These are phyloP conservation scores for Hanseniaspora lindneri DNA, from an alignment of 805 yeast species.

Conservation along the genomic window DNA sequence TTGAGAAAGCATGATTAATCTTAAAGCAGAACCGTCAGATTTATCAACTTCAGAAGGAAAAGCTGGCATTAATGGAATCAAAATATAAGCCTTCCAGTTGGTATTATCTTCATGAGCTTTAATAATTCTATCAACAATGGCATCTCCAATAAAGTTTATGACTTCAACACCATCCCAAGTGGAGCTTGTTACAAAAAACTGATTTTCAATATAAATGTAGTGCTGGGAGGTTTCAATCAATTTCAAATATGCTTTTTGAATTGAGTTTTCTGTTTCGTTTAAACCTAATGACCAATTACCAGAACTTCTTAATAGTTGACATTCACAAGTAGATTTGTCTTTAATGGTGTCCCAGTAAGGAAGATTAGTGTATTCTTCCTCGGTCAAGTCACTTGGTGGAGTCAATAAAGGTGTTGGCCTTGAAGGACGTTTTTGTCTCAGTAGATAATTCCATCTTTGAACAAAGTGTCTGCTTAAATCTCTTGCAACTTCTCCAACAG, in stretches of 20 bases:
- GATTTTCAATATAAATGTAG: conserved; percentile 88
- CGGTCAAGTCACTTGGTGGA: conserved; percentile 82
- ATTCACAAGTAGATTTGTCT: conserved; percentile 76
- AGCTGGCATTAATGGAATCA: conserved; percentile 96
- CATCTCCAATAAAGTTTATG: conserved; percentile 82
- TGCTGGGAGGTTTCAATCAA: conserved; percentile 86
- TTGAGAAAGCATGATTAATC: conserved; percentile 94
- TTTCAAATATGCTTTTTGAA: conserved; percentile 84
- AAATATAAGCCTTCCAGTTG: conserved; percentile 78
- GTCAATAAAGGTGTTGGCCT: conserved; percentile 81
- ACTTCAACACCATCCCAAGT: conserved; percentile 72
- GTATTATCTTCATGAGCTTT: conserved; percentile 69
- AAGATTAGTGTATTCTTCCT: conserved; percentile 51
- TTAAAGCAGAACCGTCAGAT: conserved; percentile 86
- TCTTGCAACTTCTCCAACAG: conserved; percentile 87
- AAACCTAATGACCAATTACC: conserved; percentile 91
- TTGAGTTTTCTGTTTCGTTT: conserved; percentile 72
- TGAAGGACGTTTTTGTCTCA: conserved; percentile 89
- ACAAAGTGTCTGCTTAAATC: conserved; percentile 89
- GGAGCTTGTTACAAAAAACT: conserved; percentile 86
- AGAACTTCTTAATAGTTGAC: conserved; percentile 79
- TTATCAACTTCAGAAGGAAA: conserved; percentile 87
- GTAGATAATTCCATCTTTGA: conserved; percentile 90
- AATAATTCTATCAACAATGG: conserved; percentile 89
- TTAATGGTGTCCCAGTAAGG: conserved; percentile 32